Evolutionary conservation across 2,329 filamentous ascomycete genomes (phyloP), one percentile per base, ranked within the genome.

Genomic region (Calonectria pseudoreteaudii): DNA sequence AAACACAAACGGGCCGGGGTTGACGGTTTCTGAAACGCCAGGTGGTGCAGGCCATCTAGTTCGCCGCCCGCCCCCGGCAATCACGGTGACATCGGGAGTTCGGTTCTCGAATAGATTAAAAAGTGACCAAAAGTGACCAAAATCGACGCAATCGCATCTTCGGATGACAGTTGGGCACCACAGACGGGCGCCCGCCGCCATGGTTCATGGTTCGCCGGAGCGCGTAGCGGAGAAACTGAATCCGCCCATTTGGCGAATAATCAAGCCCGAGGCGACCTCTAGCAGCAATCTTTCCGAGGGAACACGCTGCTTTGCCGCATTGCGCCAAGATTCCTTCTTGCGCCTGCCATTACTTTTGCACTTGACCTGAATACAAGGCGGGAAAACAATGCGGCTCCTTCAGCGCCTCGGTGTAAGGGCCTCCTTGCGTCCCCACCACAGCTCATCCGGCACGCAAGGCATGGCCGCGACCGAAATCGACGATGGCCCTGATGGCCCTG

Each of bases 141-240:
- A 30, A n/a, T 68, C 20, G 53, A 64, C 53, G 65, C 52, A 60
- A 62, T 62, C 44, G 65, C 47, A 56, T 72, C 70, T 72, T 62
- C 23, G 56, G 56, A 72, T 64, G 64, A 52, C 52, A 72, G 64
- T 34, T 36, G 23, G 44, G 47, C 30, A 47, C 52, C 23, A 47
- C 23, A 41, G 56, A 26, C 56, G 56, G 56, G 56, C 56, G 56
- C 36, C n/a, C 16, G 36, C n/a, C 6, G n/a, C 31, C 56, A 62
- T 62, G 56, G 56, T 62, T 62, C 56, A 62, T 62, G 56, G 56
- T 28, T 62, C 18, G 41, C n/a, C 10, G 13, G 18, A 13, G 56
- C n/a, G 30, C 53, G 53, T 34, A 26, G 23, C 56, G 56, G 56
- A 62, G 34, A 62, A 62, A 62, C n/a, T 62, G 8, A 62, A 20